A percentile compares a stretch with the other conserved stretches of the same genome.
These are phyloP conservation scores for Talaromyces sp. DNA, from an alignment of 2,329 filamentous ascomycete genomes.

Conservation along the genomic window DNA sequence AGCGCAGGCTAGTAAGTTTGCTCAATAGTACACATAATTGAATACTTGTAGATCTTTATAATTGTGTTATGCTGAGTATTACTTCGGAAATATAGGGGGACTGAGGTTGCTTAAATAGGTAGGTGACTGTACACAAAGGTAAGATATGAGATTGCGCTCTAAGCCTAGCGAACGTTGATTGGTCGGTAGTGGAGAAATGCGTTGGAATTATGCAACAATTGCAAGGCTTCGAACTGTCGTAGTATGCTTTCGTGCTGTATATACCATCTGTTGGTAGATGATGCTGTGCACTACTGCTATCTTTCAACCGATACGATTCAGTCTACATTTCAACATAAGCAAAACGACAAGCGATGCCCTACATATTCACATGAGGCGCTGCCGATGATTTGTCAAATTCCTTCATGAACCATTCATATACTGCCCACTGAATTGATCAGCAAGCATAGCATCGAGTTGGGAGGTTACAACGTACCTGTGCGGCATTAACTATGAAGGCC, in stretches of 20 bases:
- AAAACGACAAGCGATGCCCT: not conserved
- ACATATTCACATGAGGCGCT: slow-evolving; percentile 19
- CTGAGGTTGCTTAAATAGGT: no score
- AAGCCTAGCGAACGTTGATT: not conserved
- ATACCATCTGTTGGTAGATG: not conserved
- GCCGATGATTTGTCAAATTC: slow-evolving; percentile 26
- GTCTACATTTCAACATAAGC: not conserved
- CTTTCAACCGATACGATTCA: not conserved
- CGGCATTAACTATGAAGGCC: slow-evolving; percentile 89
- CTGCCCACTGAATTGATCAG: slow-evolving; percentile 62
- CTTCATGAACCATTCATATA: slow-evolving; percentile 84
- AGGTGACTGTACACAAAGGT: no score
- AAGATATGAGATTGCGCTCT: not conserved
- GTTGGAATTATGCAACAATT: not conserved
- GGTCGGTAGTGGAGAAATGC: not conserved
- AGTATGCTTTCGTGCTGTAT: not conserved
- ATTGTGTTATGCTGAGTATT: no score
- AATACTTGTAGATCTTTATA: no score
- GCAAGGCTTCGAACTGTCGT: not conserved
- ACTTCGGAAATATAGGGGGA: no score
- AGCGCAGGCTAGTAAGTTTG: no score
- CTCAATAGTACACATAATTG: no score
- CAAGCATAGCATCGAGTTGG: not conserved
- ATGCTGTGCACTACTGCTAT: not conserved
- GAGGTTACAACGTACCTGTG: slow-evolving; percentile 49